A percentile compares a stretch with the other conserved stretches of the same genome.
Conservation (phyloP, 345 rosid species). For the Cochlearia excelsa region DNA sequence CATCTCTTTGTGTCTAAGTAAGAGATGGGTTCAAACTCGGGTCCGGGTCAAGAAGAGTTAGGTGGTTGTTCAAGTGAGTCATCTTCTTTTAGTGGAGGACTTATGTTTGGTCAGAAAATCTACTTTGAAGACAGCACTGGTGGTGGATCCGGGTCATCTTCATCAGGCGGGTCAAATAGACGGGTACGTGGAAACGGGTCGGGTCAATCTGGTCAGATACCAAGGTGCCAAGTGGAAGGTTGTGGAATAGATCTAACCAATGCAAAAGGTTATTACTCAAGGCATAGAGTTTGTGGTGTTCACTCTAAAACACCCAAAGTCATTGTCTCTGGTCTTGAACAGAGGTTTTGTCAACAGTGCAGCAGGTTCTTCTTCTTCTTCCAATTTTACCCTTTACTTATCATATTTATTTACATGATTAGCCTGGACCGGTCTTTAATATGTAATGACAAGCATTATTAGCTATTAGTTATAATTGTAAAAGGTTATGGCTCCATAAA, state of each 20-base stretch:
- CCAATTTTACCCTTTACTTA: conserved; percentile 21
- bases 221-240: conserved; percentile 95
- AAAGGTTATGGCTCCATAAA: not conserved
- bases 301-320: conserved; percentile 84
- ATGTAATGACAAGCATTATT: too few species aligned
- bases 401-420: conserved; percentile 22
- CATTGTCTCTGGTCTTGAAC: conserved; percentile 73
- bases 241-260: conserved; percentile 91
- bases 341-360: conserved; percentile 98
- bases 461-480: too few species aligned
- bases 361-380: conserved; percentile 56
- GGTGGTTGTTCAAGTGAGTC: conserved; percentile 54
- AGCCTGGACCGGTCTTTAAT: conserved; percentile 24
- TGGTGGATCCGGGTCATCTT: conserved; percentile 41
- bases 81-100: conserved; percentile 60
- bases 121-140: conserved; percentile 65
- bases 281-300: conserved; percentile 85
- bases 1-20: conserved; percentile 26
- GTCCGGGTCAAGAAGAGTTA: conserved; percentile 48
- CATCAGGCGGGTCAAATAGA: conserved; percentile 36
- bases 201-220: conserved; percentile 52
- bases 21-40: conserved; percentile 61
- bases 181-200: conserved; percentile 43
- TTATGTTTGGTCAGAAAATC: conserved; percentile 70
- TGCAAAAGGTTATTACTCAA: conserved; percentile 84